Evolutionary conservation across 2,329 filamentous ascomycete genomes (phyloP), one percentile per base, ranked within the genome.

Genomic region (Fusarium paranaense): DNA sequence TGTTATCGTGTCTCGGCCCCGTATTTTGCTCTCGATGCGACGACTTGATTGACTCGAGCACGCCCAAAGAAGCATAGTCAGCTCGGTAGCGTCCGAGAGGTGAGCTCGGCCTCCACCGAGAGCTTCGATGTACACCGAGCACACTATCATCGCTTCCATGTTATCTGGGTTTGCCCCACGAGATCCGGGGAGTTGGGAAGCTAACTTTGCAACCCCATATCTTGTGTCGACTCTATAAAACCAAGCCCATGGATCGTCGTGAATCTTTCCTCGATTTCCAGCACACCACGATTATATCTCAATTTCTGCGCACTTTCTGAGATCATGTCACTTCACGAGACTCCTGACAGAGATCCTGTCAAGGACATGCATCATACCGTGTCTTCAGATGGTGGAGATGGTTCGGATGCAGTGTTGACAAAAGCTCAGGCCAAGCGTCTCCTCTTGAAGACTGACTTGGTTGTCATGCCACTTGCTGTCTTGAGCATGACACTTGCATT

Each of bases 401-500:
- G 54, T 5, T 38, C 22, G 1, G 40, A 38, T 40, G 42, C 33
- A 14, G 47, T 62, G 22, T 4, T 72, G 25, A 69, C 38, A 54
- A 65, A 66, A 30, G 62, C 57, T 1, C 64, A 66, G 10, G 70
- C 70, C 9, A 68, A 62, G 22, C 65, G 68, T 10, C 62, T 71
- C 2, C 42, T 71, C 9, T 33, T 71, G 42, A 73, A 73, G 50
- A 73, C 71, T 2, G 71, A 73, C 27, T 37, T 73, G 25, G 71
- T 73, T 2, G 69, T 71, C 13, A 73, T 71, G 71, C 69, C 69
- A 2, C 38, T 73, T 40, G 69, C 65, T 14, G 37, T 71, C 10
- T 18, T 73, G 13, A 69, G 65, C 27, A 73, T 71, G 71, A 73
- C 71, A 20, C 56, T 71, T 6, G 71, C 69, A 2, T 73, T 71